Conservation (phyloP, 1,139 yeast genomes). For the Zygoascus meyerae region DNA sequence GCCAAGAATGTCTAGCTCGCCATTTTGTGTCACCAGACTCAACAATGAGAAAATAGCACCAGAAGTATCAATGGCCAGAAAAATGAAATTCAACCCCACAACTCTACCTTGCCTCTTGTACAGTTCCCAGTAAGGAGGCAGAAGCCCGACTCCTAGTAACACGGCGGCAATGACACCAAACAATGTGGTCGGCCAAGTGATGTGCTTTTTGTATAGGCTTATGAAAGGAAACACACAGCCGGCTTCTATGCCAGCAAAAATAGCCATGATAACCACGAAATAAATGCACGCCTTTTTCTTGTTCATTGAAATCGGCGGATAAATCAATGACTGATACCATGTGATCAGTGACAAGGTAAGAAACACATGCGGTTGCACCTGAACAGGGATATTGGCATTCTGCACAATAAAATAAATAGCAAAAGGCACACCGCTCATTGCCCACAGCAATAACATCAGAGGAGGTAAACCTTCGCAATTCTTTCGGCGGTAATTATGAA, state of each 20-base stretch:
- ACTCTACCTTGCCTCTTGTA: slow-evolving; percentile 76
- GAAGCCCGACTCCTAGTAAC: slow-evolving; percentile 64
- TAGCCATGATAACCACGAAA: slow-evolving; percentile 31
- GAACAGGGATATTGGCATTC: slow-evolving; percentile 66
- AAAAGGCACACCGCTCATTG: slow-evolving; percentile 76
- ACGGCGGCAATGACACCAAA: slow-evolving; percentile 78
- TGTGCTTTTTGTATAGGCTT: slow-evolving; percentile 49
- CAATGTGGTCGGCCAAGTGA: slow-evolving; percentile 70
- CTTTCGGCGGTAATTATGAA: slow-evolving; percentile 64
- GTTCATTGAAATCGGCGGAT: slow-evolving; percentile 53
- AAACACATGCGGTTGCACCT: slow-evolving; percentile 83
- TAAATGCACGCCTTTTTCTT: slow-evolving; percentile 19
- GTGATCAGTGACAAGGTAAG: slow-evolving; percentile 62
- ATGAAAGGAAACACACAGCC: slow-evolving; percentile 71
- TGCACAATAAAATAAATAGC: slow-evolving; percentile 72
- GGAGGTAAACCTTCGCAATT: slow-evolving; percentile 85
- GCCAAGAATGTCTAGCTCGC: slow-evolving; percentile 65
- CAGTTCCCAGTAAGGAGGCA: slow-evolving; percentile 87
- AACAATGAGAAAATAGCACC: slow-evolving; percentile 79
- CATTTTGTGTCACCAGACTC: slow-evolving; percentile 38
- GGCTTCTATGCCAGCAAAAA: slow-evolving; percentile 56
- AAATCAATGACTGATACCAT: slow-evolving; percentile 70
- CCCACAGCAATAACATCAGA: slow-evolving; percentile 79
- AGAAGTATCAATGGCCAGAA: slow-evolving; percentile 64
- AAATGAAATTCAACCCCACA: slow-evolving; percentile 81